Evolutionary conservation across 129 eudicot species (phyloP).

Genomic region (Flaveria brownii): DNA sequence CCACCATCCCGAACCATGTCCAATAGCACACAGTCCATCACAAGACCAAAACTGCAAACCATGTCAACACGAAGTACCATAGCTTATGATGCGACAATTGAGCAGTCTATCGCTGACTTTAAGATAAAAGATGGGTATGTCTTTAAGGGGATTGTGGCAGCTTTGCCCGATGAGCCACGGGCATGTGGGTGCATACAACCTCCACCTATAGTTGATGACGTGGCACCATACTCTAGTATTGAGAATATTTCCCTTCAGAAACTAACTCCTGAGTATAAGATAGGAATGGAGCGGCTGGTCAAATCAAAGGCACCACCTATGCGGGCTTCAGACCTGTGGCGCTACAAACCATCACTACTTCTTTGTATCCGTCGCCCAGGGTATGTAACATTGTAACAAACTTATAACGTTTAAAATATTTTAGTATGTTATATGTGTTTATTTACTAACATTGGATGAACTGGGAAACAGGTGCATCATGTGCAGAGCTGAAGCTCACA

Average conservation of each 20-base stretch:
- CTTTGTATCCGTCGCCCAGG: slow-evolving; percentile 86
- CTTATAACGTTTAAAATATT: slow-evolving; percentile 8
- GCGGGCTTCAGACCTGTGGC: slow-evolving; percentile 72
- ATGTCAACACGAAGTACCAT: slow-evolving; percentile 40
- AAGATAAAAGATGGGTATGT: slow-evolving; percentile 72
- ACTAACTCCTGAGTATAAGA: slow-evolving; percentile 76
- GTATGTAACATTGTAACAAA: slow-evolving; percentile 28
- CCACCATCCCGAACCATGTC: slow-evolving; percentile 49
- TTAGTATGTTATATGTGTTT: slow-evolving; percentile 4
- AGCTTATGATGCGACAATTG: slow-evolving; percentile 50
- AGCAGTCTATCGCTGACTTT: slow-evolving; percentile 69
- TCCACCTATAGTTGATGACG: slow-evolving; percentile 61
- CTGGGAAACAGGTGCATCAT: slow-evolving; percentile 72
- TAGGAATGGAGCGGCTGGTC: slow-evolving; percentile 73
- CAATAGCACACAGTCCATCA: slow-evolving; percentile 31
- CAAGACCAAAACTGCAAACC: slow-evolving; percentile 50
- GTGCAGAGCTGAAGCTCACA: slow-evolving; percentile 94
- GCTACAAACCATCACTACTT: slow-evolving; percentile 63
- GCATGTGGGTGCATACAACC: slow-evolving; percentile 79
- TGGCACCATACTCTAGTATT: slow-evolving; percentile 67
- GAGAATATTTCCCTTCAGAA: slow-evolving; percentile 70
- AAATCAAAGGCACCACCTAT: slow-evolving; percentile 63
- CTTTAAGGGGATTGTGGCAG: slow-evolving; percentile 75
- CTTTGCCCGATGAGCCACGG: slow-evolving; percentile 69
- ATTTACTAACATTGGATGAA: slow-evolving; percentile 8